phyloP scores from a whole-genome alignment of 192 early-diverging fungal genomes.

The Fimicolochytrium jonesii region DNA sequence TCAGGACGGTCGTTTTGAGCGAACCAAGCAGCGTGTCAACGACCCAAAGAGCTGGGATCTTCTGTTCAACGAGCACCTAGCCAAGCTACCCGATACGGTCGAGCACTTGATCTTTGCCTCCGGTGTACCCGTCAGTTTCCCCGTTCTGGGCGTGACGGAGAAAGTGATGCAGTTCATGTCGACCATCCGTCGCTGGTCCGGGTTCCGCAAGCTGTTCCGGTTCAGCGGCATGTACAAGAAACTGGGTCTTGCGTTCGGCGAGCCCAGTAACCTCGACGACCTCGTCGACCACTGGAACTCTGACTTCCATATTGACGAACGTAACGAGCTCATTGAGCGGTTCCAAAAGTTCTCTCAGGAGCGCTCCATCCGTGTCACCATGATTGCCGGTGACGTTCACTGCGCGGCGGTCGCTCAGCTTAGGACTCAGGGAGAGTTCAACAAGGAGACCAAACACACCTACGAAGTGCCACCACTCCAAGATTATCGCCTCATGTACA shows the following conservation, averaged over 20 bases:
- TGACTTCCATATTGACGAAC: constrained; percentile 65
- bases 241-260: constrained; percentile 9
- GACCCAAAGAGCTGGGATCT: constrained; percentile 55
- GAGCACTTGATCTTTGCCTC: constrained; percentile 68
- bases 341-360: constrained; percentile 63
- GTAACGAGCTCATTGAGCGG: constrained; percentile 57
- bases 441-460: neutral
- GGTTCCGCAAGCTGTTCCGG: neutral
- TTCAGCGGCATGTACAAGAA: constrained; percentile 11
- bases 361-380: constrained; percentile 67
- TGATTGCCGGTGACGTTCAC: constrained; percentile 78
- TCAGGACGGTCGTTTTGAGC: constrained; percentile 69
- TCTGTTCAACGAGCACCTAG: constrained; percentile 51
- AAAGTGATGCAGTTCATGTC: constrained; percentile 3
- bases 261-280: constrained; percentile 40
- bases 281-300: constrained; percentile 72
- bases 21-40: constrained; percentile 59
- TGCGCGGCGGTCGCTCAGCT: constrained; percentile 18
- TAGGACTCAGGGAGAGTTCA: neutral
- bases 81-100: constrained; percentile 40
- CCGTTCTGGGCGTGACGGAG: constrained; percentile 44
- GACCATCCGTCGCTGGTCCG: neutral
- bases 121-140: constrained; percentile 73
- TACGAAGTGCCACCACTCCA: constrained; percentile 8
- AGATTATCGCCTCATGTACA: constrained; percentile 15